Percentiles rank a stretch among this genome's conserved stretches.
phyloP scores from a whole-genome alignment of 1,284 basidiomycete species.

The Calocybe gambosa region DNA sequence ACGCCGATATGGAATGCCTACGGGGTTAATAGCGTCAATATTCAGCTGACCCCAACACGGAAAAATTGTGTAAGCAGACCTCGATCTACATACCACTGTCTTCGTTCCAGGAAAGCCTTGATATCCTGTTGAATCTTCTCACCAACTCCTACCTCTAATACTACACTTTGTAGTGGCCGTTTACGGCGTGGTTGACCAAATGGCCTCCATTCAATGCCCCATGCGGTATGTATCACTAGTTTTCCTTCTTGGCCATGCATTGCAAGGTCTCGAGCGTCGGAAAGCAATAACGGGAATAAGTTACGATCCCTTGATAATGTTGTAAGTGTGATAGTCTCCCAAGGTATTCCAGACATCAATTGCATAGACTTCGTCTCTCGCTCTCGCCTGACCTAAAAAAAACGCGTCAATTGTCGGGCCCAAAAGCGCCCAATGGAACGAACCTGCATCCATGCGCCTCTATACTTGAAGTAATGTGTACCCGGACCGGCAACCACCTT shows the following conservation, averaged over 20 bases:
- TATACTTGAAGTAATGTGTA: conserved; percentile 88
- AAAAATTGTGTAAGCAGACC: conserved; percentile 48
- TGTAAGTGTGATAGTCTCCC: conserved; percentile 96
- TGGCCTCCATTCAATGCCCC: conserved; percentile 94
- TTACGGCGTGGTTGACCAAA: conserved; percentile 92
- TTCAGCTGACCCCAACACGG: background rate
- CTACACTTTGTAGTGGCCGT: conserved; percentile 87
- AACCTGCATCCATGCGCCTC: conserved; percentile 94
- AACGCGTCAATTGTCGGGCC: background rate
- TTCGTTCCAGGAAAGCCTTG: conserved; percentile 75
- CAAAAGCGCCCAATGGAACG: conserved; percentile 17
- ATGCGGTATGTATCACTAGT: conserved; percentile 93
- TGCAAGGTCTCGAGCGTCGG: conserved; percentile 86
- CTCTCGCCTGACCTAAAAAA: conserved; percentile 81
- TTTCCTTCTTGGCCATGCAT: conserved; percentile 88
- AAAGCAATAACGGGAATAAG: conserved; percentile 77
- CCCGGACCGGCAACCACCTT: conserved; percentile 95
- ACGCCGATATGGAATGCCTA: conserved; percentile 95
- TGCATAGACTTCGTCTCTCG: conserved; percentile 92
- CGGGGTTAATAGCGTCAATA: background rate
- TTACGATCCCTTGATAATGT: conserved; percentile 82
- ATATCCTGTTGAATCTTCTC: conserved; percentile 81
- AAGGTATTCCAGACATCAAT: conserved; percentile 86
- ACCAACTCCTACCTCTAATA: conserved; percentile 75
- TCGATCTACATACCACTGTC: conserved; percentile 95